Evolutionary conservation across 305 asterid genomes (phyloP).

Genomic region (Ruellia speciosa): DNA sequence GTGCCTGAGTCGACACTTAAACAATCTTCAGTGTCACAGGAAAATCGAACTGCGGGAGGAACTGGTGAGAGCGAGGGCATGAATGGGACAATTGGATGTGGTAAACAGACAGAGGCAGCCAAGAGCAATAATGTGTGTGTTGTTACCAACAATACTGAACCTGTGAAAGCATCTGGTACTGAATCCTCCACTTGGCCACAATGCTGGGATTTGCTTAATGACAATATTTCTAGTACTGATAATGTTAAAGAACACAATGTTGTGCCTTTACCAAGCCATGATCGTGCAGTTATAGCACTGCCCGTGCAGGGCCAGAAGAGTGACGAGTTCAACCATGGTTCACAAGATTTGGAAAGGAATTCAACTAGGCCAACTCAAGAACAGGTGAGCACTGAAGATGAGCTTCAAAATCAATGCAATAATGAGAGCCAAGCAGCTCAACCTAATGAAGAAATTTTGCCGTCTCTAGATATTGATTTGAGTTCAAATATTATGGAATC

Average conservation of each 20-base stretch:
- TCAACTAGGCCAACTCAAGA: conserved; percentile 18
- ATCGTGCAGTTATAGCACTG: conserved; percentile 23
- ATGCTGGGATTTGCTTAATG: conserved; percentile 50
- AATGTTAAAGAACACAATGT: conserved; percentile 27
- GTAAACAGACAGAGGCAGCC: conserved; percentile 26
- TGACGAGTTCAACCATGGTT: conserved; percentile 24
- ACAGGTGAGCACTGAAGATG: conserved; percentile 25
- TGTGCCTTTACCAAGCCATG: conserved; percentile 31
- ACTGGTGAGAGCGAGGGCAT: background rate
- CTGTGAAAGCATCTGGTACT: conserved; percentile 31
- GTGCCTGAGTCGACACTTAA: conserved; percentile 31
- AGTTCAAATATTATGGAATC: conserved; percentile 21
- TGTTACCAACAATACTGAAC: conserved; percentile 24
- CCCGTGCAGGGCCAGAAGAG: conserved; percentile 29
- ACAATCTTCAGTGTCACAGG: conserved; percentile 30
- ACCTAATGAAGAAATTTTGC: conserved; percentile 41
- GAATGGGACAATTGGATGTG: conserved; percentile 8
- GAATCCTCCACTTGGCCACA: conserved; percentile 23
- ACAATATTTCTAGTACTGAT: conserved; percentile 31
- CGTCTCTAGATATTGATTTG: conserved; percentile 38
- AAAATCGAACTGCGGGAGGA: conserved; percentile 28
- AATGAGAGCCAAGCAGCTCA: conserved; percentile 24
- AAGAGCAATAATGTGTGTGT: conserved; percentile 17
- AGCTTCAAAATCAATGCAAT: conserved; percentile 30
- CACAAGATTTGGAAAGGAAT: conserved; percentile 29